These are phyloP conservation scores for Penicillium sp. DNA, from an alignment of 2,329 filamentous ascomycete genomes.

Conservation along the genomic window DNA sequence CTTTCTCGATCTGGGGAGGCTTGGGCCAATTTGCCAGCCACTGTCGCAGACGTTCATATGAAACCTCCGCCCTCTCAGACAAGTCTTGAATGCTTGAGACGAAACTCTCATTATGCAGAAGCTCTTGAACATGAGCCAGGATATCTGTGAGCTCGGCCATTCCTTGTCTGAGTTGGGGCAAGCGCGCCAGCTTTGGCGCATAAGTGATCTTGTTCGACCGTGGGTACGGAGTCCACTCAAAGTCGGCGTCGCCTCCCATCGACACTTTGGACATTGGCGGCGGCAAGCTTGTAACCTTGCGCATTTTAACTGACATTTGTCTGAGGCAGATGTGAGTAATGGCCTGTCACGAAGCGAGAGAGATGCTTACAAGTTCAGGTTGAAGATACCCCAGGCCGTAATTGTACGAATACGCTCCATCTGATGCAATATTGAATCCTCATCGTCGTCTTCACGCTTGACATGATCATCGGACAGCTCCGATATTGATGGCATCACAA, in stretches of 20 bases:
- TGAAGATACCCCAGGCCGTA: slow-evolving; percentile 33
- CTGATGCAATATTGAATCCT: slow-evolving; percentile 8
- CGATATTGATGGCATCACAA: background rate
- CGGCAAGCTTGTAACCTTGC: slow-evolving; percentile 19
- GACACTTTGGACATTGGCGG: slow-evolving; percentile 18
- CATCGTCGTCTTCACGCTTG: background rate
- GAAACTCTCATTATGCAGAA: slow-evolving; percentile 21
- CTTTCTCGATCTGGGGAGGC: slow-evolving; percentile 13
- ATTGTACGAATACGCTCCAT: slow-evolving; percentile 22
- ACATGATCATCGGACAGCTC: background rate
- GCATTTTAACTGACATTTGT: slow-evolving; percentile 29
- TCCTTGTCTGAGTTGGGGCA: slow-evolving; percentile 25
- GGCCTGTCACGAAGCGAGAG: background rate
- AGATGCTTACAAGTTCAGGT: slow-evolving; percentile 28
- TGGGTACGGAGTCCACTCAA: slow-evolving; percentile 35
- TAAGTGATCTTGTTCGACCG: slow-evolving; percentile 29
- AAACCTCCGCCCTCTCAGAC: slow-evolving; percentile 14
- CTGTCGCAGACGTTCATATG: slow-evolving; percentile 22
- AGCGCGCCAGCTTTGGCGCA: slow-evolving; percentile 23
- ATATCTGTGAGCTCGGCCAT: slow-evolving; percentile 24
- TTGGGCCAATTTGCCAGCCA: slow-evolving; percentile 25
- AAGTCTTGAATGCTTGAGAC: slow-evolving; percentile 13
- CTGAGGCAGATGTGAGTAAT: slow-evolving; percentile 19
- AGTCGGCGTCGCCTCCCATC: slow-evolving; percentile 14
- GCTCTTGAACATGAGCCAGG: slow-evolving; percentile 22